These are phyloP conservation scores for Notholithocarpus densiflorus DNA, from an alignment of 306 rosid species.

Conservation along the genomic window DNA sequence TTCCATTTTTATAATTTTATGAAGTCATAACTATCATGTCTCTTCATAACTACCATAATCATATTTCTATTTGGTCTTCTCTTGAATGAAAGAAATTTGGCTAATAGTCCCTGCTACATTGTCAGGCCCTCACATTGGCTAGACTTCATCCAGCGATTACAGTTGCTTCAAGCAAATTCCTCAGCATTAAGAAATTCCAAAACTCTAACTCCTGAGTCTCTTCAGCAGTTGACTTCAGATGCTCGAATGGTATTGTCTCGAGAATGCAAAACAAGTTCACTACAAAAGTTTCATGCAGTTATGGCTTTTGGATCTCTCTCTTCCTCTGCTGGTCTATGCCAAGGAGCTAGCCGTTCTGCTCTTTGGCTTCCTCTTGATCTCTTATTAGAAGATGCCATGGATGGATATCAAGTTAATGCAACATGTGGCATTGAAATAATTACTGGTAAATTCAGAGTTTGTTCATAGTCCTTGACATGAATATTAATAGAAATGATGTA, in stretches of 20 bases:
- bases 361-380: slow-evolving; percentile 98
- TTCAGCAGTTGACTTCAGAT: slow-evolving; percentile 60
- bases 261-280: slow-evolving; percentile 66
- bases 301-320: slow-evolving; percentile 77
- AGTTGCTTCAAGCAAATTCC: slow-evolving; percentile 62
- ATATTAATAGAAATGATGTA: slow-evolving; percentile 17
- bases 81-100: slow-evolving; percentile 12
- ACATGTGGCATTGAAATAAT: slow-evolving; percentile 83
- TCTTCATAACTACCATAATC: background rate
- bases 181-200: slow-evolving; percentile 69
- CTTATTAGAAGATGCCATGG: slow-evolving; percentile 94
- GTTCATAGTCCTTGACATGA: slow-evolving; percentile 4
- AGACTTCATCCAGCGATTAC: slow-evolving; percentile 57
- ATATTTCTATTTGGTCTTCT: slow-evolving; percentile 1
- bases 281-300: slow-evolving; percentile 59
- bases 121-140: slow-evolving; percentile 81
- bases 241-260: slow-evolving; percentile 43
- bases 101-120: slow-evolving; percentile 24
- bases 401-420: slow-evolving; percentile 89
- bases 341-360: slow-evolving; percentile 74
- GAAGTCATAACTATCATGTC: slow-evolving; percentile 2
- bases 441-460: slow-evolving; percentile 41
- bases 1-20: slow-evolving; percentile 3
- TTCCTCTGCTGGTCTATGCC: slow-evolving; percentile 70
- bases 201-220: slow-evolving; percentile 52